Base-by-base conservation (phyloP, 163 green algal genomes). In the Scenedesmus sp. region DNA sequence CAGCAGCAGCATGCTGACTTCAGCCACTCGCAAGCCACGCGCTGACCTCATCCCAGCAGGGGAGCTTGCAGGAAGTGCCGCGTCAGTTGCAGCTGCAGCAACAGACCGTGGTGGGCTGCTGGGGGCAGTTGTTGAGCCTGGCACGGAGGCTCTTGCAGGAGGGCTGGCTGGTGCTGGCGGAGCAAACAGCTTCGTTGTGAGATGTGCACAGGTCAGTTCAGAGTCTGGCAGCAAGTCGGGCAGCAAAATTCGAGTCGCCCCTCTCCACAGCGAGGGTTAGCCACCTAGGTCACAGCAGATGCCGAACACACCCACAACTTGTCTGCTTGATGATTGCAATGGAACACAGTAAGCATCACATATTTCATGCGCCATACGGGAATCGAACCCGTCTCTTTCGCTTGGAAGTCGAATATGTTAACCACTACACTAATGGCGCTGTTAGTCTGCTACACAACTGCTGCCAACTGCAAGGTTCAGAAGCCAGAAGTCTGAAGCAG, bases 371-470 rank as follows among this genome's bases (percentile, higher is more conserved):
- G 70, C 70, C 70, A 79, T 52, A 79, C 70, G 70, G 70, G 70
- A 88, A 89, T 94, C 92, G 92, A 94, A 94, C 92, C 87, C 90
- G 90, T 83, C 87, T 91, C 92, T 91, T 93, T 94, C 90, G 92
- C 92, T 94, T 94, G 92, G 92, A 94, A 94, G 92, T 90, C 92
- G 90, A 94, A 92, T 93, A 94, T 94, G 90, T 88, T 94, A 92
- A 94, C 92, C 92, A 93, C 90, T 94, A 92, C 90, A 94, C 92
- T 92, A 94, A 77, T 62, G 73, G 89, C 92, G 92, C 92, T 15
- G 59, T 20, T n/a, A 62, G 34, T 46, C 34, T 46, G 34, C 34
- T 46, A 46, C 34, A 46, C 34, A 46, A 46, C 34, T 46, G 34
- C 34, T 46, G 34, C 34, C 34, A 46, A 46, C 34, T 46, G 34